phyloP scores from a whole-genome alignment of 1,284 basidiomycete genomes.

The Cryptococcus wingfieldii region DNA sequence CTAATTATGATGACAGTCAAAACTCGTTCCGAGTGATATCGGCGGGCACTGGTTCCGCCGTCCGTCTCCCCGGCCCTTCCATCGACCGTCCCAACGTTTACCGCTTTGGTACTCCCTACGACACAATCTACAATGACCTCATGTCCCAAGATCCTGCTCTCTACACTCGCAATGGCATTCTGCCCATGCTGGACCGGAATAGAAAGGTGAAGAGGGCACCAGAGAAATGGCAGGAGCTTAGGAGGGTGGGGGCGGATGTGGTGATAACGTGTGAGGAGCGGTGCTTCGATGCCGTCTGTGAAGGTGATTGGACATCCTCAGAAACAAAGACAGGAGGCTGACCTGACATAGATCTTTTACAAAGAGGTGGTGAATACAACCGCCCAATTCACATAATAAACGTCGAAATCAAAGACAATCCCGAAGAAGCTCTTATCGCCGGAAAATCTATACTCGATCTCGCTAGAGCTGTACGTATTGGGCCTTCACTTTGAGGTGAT shows the following conservation, averaged over 20 bases:
- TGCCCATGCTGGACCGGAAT: constrained; percentile 97
- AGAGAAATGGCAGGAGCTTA: constrained; percentile 93
- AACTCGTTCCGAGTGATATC: constrained; percentile 89
- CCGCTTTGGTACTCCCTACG: constrained; percentile 96
- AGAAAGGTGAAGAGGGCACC: constrained; percentile 86
- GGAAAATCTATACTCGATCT: constrained; percentile 93
- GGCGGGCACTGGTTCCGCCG: constrained; percentile 93
- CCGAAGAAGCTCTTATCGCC: constrained; percentile 94
- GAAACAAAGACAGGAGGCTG: neutral
- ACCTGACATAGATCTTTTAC: constrained; percentile 68
- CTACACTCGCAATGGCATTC: constrained; percentile 94
- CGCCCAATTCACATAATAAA: constrained; percentile 95
- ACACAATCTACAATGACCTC: constrained; percentile 92
- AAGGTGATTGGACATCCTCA: constrained; percentile 60
- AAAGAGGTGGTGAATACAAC: constrained; percentile 85
- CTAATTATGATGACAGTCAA: constrained; percentile 50
- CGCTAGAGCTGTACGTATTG: constrained; percentile 70
- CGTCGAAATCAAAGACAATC: constrained; percentile 98
- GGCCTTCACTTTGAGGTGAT: neutral
- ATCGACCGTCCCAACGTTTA: constrained; percentile 99
- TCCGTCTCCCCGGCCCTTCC: constrained; percentile 89
- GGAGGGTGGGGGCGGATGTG: constrained; percentile 73
- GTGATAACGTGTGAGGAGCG: constrained; percentile 99
- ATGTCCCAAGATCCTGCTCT: constrained; percentile 75
- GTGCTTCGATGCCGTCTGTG: constrained; percentile 97